Base-by-base conservation (phyloP, 2,329 filamentous ascomycete species). In the Periconia macrospinosa region DNA sequence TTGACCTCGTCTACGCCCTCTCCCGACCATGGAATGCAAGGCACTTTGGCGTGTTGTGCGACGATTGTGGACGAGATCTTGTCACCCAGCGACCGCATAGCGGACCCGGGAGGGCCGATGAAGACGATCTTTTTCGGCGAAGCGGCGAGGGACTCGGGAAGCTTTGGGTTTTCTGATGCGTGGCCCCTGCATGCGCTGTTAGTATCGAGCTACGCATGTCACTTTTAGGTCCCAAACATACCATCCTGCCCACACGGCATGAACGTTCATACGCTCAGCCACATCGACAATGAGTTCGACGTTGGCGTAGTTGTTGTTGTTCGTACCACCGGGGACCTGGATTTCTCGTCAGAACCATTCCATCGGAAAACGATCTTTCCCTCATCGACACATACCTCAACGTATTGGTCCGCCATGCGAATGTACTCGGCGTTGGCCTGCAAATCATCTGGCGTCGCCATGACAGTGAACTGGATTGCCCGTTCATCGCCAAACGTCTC, bases 291-390 rank as follows among this genome's bases (percentile, higher is more conserved):
- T 99, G 74, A 99, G 83, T 81, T 99, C 94, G 56, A 99, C 94
- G 75, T 99, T 99, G 79, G 94, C 94, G 78, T 99, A 99, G 79
- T 99, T 99, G 87, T 99, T 96, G 84, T 99, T 99, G 82, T 99
- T 99, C 58, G 94, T 99, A 72, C 94, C 94, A 71, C 94, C 94
- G 33, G 94, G 94, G 57, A 99, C 93, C 82, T 84, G 67, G 57
- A 60, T 23, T n/a, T 40, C 17, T 15, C 48, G 52, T 69, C 53
- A 73, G 66, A n/a, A n/a, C 62, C 45, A 44, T 27, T 44, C 40
- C 42, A 50, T 50, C 53, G 30, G 30, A 27, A 41, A 20, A 30
- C 35, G 20, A 30, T 19, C 13, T 42, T 49, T 42, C 7, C 2
- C 10, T 47, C n/a, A 33, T 14, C 7, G 51, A 45, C 37, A 65